Percentiles rank a stretch among this genome's conserved stretches.
Evolutionary conservation across 78 protist genomes (phyloP).

Genomic region (Anaeramoeba flamelloides): DNA sequence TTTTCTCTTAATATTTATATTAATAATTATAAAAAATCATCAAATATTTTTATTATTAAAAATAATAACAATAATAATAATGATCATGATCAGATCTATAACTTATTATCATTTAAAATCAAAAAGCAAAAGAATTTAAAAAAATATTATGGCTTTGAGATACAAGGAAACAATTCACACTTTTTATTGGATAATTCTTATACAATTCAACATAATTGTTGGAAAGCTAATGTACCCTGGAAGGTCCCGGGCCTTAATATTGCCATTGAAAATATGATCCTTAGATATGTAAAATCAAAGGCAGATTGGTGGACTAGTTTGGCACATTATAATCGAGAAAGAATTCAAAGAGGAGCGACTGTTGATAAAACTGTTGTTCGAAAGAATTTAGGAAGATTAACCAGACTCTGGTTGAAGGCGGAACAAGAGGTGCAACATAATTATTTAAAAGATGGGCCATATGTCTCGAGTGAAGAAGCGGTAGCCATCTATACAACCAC

Average conservation of each 20-base stretch:
- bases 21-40: too few relatives aligned
- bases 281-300: conserved; percentile 90
- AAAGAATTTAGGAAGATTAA: conserved; percentile 97
- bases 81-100: too few relatives aligned
- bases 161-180: neutral
- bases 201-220: conserved; percentile 14
- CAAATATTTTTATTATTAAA: too few relatives aligned
- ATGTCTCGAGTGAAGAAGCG: conserved; percentile 85
- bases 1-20: too few relatives aligned
- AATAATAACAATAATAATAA: too few relatives aligned
- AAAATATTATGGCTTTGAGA: neutral
- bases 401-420: conserved; percentile 92
- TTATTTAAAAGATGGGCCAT: conserved; percentile 93
- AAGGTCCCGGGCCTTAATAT: conserved; percentile 96
- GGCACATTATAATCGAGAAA: conserved; percentile 64
- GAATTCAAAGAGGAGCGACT: conserved; percentile 89
- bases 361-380: conserved; percentile 92
- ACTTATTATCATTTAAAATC: too few relatives aligned
- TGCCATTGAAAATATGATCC: conserved; percentile 91
- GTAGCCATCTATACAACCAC: conserved; percentile 90
- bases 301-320: conserved; percentile 99
- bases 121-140: too few relatives aligned
- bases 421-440: conserved; percentile 98
- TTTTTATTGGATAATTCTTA: neutral
- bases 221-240: conserved; percentile 99